Base-by-base conservation (phyloP, 352 stramenopile genomes). In the Phytophthora constricta region DNA sequence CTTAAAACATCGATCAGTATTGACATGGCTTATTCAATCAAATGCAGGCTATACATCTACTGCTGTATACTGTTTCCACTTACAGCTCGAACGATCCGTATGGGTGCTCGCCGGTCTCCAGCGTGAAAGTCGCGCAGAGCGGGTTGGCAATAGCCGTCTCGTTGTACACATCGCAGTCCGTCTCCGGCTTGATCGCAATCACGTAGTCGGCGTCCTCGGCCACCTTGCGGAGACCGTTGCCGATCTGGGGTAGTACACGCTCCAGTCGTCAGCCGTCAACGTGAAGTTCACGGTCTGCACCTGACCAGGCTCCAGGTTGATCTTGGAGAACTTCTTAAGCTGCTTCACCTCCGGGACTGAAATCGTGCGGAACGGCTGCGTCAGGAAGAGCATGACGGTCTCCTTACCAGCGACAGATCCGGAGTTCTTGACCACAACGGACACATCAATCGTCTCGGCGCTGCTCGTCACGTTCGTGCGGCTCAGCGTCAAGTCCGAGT, bases 251-350 rank as follows among this genome's bases (percentile, higher is more conserved):
- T 79, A 70, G 43, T 82, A 85, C 10, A 90, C 76, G 34, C 79
- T 84, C 80, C 77, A 89, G 58, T 91, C 81, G 10, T 76, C 70
- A 1, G 54, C 67, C 25, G 71, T 77, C 23, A 90, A 56, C 13
- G 65, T 74, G 50, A 86, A 84, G 16, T 64, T 70, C 4, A 85
- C 70, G 9, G 62, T 65, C 17, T 62, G 68, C 9, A 70, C 66
- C 33, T 79, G 63, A 1, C 79, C 76, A 0, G 83, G 65, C 47
- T 68, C 31, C 41, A 95, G 63, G 2, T 78, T 55, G 33, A 96
- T 74, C 74, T 95, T 95, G 14, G 71, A 63, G 53, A 93, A 95
- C 47, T 85, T 83, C 59, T 91, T 89, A 22, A 96, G 79, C 56
- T 86, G 74, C 74, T 95, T 95, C 49, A 90, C 78, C 49, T 93